Percentiles rank a stretch among this genome's conserved stretches.
Conservation (phyloP, 371 early-diverging fungal genomes). For the Phascolomyces articulosus region DNA sequence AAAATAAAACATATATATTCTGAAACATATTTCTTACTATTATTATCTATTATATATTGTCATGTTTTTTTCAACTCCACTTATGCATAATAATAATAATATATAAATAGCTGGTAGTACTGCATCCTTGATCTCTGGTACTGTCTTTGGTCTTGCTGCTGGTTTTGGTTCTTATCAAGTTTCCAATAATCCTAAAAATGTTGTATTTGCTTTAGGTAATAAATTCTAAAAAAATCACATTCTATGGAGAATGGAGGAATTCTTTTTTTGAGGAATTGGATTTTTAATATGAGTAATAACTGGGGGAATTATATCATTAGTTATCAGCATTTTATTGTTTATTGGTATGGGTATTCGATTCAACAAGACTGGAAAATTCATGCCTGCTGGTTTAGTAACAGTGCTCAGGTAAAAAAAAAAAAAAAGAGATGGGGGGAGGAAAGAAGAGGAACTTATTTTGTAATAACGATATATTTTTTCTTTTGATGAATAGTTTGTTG, state of each 20-base stretch:
- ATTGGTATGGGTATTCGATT: conserved; percentile 64
- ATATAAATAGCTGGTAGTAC: conserved; percentile 40
- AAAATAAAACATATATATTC: no score
- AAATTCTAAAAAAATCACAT: no score
- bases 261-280: background rate
- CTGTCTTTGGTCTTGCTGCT: conserved; percentile 41
- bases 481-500: conserved; percentile 18
- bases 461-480: background rate
- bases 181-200: conserved; percentile 48
- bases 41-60: background rate
- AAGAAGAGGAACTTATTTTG: no score
- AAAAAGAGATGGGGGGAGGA: background rate
- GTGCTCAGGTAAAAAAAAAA: conserved; percentile 42
- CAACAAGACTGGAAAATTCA: conserved; percentile 55
- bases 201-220: conserved; percentile 47
- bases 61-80: background rate
- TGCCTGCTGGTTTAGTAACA: conserved; percentile 67
- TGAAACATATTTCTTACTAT: background rate
- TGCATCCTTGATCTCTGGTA: conserved; percentile 47
- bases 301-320: conserved; percentile 9
- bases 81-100: background rate
- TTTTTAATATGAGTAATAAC: background rate
- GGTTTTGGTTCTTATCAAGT: conserved; percentile 47
- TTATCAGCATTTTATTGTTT: conserved; percentile 47
- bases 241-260: no score